Evolutionary conservation across 805 yeast species (phyloP).

Genomic region (Pichia scutulata): DNA sequence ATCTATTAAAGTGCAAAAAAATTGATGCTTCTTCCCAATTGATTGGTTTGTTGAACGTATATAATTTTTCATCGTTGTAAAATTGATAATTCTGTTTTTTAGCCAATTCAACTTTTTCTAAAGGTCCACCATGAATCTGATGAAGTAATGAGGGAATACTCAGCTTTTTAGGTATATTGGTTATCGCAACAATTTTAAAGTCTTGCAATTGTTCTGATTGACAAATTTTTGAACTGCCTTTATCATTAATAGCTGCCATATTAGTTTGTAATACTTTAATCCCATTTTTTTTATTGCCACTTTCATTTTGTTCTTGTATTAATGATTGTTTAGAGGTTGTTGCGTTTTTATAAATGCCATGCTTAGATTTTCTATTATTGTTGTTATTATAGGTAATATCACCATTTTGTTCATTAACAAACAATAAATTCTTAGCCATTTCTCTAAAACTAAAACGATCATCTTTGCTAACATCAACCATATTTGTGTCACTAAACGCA

Average conservation of each 20-base stretch:
- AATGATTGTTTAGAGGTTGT: neutral
- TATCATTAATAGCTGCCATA: neutral
- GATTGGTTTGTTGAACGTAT: constrained; percentile 7
- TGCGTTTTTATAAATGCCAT: neutral
- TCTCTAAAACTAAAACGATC: constrained; percentile 5
- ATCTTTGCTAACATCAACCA: neutral
- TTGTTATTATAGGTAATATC: neutral
- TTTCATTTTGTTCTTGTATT: neutral
- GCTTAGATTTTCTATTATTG: neutral
- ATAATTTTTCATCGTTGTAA: constrained; percentile 1
- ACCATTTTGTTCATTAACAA: neutral
- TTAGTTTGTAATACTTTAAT: neutral
- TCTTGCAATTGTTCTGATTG: neutral
- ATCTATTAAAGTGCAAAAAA: constrained; percentile 45
- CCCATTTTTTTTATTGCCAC: no score
- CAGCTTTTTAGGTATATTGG: constrained; percentile 25
- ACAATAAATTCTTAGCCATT: constrained; percentile 2
- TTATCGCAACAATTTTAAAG: constrained; percentile 17
- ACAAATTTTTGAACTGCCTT: neutral
- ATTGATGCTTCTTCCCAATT: constrained; percentile 26
- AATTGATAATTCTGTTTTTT: constrained; percentile 15
- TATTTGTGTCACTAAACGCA: neutral
- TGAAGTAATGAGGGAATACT: constrained; percentile 45
- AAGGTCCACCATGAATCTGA: constrained; percentile 62
- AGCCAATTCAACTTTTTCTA: constrained; percentile 40